Base-by-base conservation (phyloP, 192 early-diverging fungal genomes). In the Tieghemiomyces parasiticus region DNA sequence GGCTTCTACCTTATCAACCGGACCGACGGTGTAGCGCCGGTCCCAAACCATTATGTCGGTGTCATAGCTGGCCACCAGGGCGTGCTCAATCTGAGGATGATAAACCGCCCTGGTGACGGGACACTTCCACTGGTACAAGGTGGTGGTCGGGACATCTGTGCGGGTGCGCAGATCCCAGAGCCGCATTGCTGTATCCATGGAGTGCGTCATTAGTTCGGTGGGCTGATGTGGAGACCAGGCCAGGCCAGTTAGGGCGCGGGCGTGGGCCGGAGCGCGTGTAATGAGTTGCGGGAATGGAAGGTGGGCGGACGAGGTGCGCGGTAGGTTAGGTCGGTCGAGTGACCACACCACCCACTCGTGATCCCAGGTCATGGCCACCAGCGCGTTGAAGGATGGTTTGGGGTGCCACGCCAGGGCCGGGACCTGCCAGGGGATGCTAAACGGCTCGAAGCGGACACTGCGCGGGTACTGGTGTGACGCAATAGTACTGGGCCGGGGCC, bases 291-390 rank as follows among this genome's bases (percentile, higher is more conserved):
- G 30, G 4, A 32, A 32, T 13, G n/a, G 12, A 10, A 10, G 13
- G 13, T 20, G 14, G 16, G 3, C 19, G 24, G 8, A 8, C 4
- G 25, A 9, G 54, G 28, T 24, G 14, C 33, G 54, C 13, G 54
- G 54, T 6, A 38, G 12, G 16, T 56, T 31, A 16, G 54, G 54
- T 26, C 54, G 54, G 54, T 56, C 35, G 24, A 56, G 31, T 12
- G 54, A 56, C 54, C 54, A 56, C 16, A 56, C 54, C 16, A 56
- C 33, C 54, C 54, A 56, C 16, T 32, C 28, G 54, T 56, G 54
- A 31, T 56, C 33, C 54, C 54, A 56, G 20, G 54, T 56, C 54
- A 56, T 56, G 35, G 54, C 54, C 16, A 56, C 54, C 35, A 29
- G 33, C 30, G 54, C 54, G 24, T 56, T 56, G 24, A n/a, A 24